Evolutionary conservation across 768 basidiomycete genomes (phyloP).

Genomic region (Pholiota molesta): DNA sequence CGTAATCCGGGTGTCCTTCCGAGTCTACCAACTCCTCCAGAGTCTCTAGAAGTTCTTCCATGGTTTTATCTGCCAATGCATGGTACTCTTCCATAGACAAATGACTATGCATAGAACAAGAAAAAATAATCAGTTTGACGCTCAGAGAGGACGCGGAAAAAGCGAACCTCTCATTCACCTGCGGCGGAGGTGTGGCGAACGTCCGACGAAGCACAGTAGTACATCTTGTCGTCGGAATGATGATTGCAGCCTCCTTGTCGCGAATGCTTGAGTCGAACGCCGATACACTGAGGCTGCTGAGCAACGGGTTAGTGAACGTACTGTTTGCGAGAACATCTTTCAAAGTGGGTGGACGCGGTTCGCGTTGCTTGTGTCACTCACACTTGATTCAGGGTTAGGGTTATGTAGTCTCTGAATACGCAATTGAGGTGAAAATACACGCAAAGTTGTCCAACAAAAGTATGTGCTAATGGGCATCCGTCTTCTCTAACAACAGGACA

Average conservation of each 20-base stretch:
- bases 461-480: neutral
- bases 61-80: conserved; percentile 69
- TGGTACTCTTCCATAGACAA: conserved; percentile 74
- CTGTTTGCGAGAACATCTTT: conserved; percentile 29
- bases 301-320: conserved; percentile 29
- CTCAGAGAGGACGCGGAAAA: neutral
- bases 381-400: conserved; percentile 28
- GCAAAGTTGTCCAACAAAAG: conserved; percentile 3
- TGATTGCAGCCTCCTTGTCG: neutral
- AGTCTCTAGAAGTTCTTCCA: conserved; percentile 75
- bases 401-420: conserved; percentile 11
- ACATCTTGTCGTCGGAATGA: neutral
- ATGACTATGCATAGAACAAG: conserved; percentile 33
- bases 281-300: conserved; percentile 22
- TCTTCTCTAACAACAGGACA: neutral
- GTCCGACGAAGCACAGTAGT: conserved; percentile 28
- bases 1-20: conserved; percentile 55
- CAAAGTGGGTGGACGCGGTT: neutral
- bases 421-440: conserved; percentile 11
- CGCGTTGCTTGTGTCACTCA: neutral
- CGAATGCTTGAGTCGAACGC: conserved; percentile 19
- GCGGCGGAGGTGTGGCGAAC: conserved; percentile 59
- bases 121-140: conserved; percentile 18
- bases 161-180: conserved; percentile 55
- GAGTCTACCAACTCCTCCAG: conserved; percentile 76